Evolutionary conservation across 2,329 filamentous ascomycete genomes (phyloP).

Genomic region (Aureobasidium pullulans): DNA sequence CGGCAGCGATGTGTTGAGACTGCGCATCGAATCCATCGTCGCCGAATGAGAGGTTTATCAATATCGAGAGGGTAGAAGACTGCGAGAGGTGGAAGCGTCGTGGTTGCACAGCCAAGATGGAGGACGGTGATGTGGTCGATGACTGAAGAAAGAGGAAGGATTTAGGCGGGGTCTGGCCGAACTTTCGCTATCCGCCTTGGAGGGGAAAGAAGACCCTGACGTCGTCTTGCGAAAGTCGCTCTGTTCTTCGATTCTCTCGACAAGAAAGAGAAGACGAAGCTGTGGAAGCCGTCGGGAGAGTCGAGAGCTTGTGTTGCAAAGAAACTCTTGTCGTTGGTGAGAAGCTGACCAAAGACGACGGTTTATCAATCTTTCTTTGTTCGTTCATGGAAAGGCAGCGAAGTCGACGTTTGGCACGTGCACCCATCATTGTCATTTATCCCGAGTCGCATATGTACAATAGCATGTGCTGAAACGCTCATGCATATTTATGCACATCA

Average conservation of each 20-base stretch:
- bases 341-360: background rate
- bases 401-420: background rate
- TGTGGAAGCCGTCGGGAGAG: background rate
- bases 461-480: background rate
- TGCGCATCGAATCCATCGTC: conserved; percentile 57
- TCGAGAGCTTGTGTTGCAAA: background rate
- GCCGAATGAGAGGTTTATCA: conserved; percentile 13
- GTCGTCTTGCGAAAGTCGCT: background rate
- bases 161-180: conserved; percentile 9
- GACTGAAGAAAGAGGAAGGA: conserved; percentile 1
- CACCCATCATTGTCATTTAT: conserved; percentile 1
- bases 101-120: background rate
- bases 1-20: conserved; percentile 55
- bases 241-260: too few relatives aligned
- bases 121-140: background rate
- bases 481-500: background rate
- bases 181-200: background rate
- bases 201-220: background rate
- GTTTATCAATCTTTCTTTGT: background rate
- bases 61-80: background rate
- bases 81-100: background rate
- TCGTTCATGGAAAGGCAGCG: background rate
- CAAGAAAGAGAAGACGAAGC: background rate
- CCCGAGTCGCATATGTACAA: background rate
- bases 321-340: background rate